Percentiles rank a stretch among this genome's conserved stretches.
phyloP scores from a whole-genome alignment of 192 early-diverging fungal genomes.

The Coemansia javaensis region DNA sequence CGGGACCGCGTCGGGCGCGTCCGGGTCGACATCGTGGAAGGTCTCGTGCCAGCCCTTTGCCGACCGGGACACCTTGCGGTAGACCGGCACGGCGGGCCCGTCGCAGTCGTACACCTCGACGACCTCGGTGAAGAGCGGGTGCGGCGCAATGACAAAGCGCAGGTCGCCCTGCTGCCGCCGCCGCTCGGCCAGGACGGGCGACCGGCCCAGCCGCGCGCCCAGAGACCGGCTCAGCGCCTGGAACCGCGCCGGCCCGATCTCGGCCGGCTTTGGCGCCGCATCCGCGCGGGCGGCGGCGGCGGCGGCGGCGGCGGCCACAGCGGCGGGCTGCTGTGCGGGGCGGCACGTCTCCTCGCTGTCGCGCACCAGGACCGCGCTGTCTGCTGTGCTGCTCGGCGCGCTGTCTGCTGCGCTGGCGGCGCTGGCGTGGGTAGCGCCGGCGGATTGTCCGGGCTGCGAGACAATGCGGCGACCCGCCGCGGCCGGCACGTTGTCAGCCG shows the following conservation, averaged over 20 bases:
- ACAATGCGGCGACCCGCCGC: too few relatives aligned
- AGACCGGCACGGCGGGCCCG: conserved; percentile 24
- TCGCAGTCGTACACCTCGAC: conserved; percentile 42
- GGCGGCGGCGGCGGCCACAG: background rate
- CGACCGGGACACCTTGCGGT: conserved; percentile 46
- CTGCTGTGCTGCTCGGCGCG: too few relatives aligned
- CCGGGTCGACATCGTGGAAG: conserved; percentile 39
- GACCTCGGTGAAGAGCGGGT: conserved; percentile 26
- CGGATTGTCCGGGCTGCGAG: too few relatives aligned
- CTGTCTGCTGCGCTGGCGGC: too few relatives aligned
- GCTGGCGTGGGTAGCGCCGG: too few relatives aligned
- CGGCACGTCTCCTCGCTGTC: too few relatives aligned
- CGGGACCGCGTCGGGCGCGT: too few relatives aligned
- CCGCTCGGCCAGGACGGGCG: conserved; percentile 27
- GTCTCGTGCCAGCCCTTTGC: conserved; percentile 47
- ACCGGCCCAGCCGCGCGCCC: conserved; percentile 29
- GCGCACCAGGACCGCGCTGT: too few relatives aligned
- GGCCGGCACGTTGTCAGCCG: too few relatives aligned
- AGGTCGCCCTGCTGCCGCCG: conserved; percentile 29
- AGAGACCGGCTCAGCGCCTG: conserved; percentile 36
- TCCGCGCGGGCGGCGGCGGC: background rate
- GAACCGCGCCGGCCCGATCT: conserved; percentile 28
- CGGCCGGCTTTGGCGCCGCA: background rate
- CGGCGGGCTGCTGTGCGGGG: too few relatives aligned
- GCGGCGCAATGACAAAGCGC: conserved; percentile 40